Base-by-base conservation (phyloP, 129 eudicot species). In the Artemisia argyi region DNA sequence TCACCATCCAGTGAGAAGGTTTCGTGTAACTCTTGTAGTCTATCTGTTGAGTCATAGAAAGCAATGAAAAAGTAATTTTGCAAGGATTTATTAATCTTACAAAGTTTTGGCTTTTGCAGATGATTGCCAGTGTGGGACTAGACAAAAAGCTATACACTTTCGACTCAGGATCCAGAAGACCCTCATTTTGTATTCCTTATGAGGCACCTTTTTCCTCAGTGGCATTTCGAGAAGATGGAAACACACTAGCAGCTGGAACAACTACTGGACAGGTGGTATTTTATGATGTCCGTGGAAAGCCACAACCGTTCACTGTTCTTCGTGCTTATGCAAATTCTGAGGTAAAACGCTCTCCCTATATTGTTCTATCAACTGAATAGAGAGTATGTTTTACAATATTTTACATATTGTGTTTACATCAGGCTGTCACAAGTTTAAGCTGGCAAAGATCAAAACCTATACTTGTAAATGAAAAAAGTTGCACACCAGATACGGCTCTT, bases 371-470 rank as follows among this genome's bases (percentile, higher is more conserved):
- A 58, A 49, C 71, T 28, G 12, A 52, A 44, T 3, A 69, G 28
- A 30, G 18, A 53, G 1, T 35, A 57, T 46, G 17, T 53, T 52
- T 26, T 46, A 18, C 57, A 19, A 50, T 68, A 4, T 49, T 35
- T 19, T 47, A 49, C 52, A 66, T 61, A 59, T 68, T 17, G 68
- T 83, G 26, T 71, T 69, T 77, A 44, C 73, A 48, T 76, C 81
- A 94, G 99, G 96, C 96, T 54, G 91, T 94, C 63, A 86, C 97
- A 73, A 90, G 90, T 84, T 80, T 94, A 55, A 84, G 97, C 85
- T 94, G 99, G 99, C 99, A 90, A 81, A 84, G 99, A 73, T 88
- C 99, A 52, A 94, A 90, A 86, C 93, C 97, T 2, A 86, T 90
- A 16, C 46, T 42, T 22, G 93, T 94, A 18, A 94, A 90, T 60